Base-by-base conservation (phyloP, 2,329 filamentous ascomycete species). In the Aspergillus japonicus region DNA sequence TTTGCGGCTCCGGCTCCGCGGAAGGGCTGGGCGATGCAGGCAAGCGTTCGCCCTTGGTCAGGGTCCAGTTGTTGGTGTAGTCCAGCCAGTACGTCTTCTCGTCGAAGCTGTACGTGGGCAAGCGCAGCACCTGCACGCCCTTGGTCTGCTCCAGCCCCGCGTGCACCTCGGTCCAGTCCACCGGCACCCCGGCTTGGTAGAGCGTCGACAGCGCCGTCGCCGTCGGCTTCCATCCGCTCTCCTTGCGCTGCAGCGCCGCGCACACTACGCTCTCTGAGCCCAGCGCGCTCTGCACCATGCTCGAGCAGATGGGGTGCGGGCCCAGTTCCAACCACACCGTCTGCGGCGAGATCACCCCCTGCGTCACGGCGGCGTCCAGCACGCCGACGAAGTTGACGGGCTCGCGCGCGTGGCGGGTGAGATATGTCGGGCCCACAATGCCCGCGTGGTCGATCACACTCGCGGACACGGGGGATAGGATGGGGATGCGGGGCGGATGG, bases 301-400 rank as follows among this genome's bases (percentile, higher is more conserved):
- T 83, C 49, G 83, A 82, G 73, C 85, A 89, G 14, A 91, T 84
- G 0, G 89, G 88, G 68, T 91, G 87, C 42, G 89, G 88, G n/a
- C 89, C 89, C 63, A 92, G 77, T 72, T 92, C 89, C 58, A 92
- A 78, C 84, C 86, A 91, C 31, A 87, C 81, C 5, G 87, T 89
- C 75, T 87, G 85, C 63, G 87, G 85, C 11, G 33, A 35, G 14
- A 12, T 35, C 33, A 35, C 12, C 11, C 11, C 33, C 33, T 35
- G 33, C 8, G 26, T 29, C 61, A 82, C 83, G n/a, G 85, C 87
- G 44, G 80, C 80, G 14, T 83, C 76, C 1, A 92, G 76, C 7
- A 85, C 88, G 52, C 81, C 83, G 60, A 83, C 80, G 75, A 92
- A 89, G 74, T 91, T 83, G 66, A 92, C 89, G 6, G 88, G 80